A percentile compares a stretch with the other conserved stretches of the same genome.
Conservation (phyloP, 441 rosid genomes). For the Mallotus repandus region DNA sequence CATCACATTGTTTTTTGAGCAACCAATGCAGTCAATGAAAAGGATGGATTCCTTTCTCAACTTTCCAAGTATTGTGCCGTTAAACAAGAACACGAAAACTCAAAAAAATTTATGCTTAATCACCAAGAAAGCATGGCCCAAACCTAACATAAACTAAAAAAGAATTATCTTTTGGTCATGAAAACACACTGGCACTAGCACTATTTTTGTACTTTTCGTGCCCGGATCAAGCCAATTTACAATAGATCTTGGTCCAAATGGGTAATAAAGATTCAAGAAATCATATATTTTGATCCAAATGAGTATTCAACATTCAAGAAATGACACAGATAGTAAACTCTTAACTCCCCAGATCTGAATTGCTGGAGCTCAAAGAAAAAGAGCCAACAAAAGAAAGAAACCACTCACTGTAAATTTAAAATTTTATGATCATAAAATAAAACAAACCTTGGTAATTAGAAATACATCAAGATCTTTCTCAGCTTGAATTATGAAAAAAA, state of each 20-base stretch:
- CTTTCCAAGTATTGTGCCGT: background rate
- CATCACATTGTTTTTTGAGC: background rate
- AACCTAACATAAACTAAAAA: background rate
- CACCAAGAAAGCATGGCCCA: background rate
- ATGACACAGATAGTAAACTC: background rate
- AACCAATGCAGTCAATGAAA: background rate
- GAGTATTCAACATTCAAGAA: background rate
- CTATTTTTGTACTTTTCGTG: background rate
- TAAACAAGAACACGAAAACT: background rate
- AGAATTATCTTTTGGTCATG: background rate
- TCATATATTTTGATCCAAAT: background rate
- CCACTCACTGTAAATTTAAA: background rate
- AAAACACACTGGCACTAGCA: background rate
- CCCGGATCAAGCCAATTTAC: background rate
- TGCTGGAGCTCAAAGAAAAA: background rate
- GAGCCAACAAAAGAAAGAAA: background rate
- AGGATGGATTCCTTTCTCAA: background rate
- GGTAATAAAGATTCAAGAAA: background rate
- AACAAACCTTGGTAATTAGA: background rate
- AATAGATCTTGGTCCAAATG: background rate
- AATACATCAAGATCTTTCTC: background rate
- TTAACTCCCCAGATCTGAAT: conserved; percentile 10
- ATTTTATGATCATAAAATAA: background rate
- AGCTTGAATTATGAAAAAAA: background rate
- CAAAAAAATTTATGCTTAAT: background rate